phyloP scores from a whole-genome alignment of 768 basidiomycete genomes.

The Panaeolus cyanescens region DNA sequence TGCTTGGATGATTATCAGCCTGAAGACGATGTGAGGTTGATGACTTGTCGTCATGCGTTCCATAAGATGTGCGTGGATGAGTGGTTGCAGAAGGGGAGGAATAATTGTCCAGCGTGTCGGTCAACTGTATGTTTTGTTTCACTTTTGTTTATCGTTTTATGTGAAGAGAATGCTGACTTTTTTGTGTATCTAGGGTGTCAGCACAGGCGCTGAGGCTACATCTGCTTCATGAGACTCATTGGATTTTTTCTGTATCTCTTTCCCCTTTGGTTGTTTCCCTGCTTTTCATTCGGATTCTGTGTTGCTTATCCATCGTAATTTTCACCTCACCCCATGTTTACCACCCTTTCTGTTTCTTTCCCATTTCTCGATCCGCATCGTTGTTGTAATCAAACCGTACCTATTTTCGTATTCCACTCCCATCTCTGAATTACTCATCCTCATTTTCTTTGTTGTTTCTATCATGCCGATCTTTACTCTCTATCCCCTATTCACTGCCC shows the following conservation, averaged over 20 bases:
- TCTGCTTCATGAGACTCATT: slow-evolving; percentile 7
- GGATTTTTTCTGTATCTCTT: background rate
- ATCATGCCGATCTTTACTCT: background rate
- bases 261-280: background rate
- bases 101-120: slow-evolving; percentile 93
- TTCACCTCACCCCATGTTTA: background rate
- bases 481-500: too few relatives aligned
- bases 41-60: slow-evolving; percentile 88
- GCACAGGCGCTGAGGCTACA: slow-evolving; percentile 21
- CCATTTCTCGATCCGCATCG: too few relatives aligned
- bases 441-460: background rate
- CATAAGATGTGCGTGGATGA: slow-evolving; percentile 86
- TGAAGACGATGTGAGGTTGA: slow-evolving; percentile 78
- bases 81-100: slow-evolving; percentile 84
- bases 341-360: background rate
- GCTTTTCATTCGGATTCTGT: background rate
- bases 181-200: slow-evolving; percentile 28
- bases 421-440: background rate
- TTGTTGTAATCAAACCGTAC: background rate
- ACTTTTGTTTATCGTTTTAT: background rate
- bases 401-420: too few relatives aligned
- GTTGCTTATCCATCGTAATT: background rate
- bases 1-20: slow-evolving; percentile 85
- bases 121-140: slow-evolving; percentile 51
- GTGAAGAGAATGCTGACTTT: slow-evolving; percentile 4